A percentile compares a stretch with the other conserved stretches of the same genome.
phyloP scores from a whole-genome alignment of 495 filamentous ascomycete species.

The Hypoxylon subgilvum region DNA sequence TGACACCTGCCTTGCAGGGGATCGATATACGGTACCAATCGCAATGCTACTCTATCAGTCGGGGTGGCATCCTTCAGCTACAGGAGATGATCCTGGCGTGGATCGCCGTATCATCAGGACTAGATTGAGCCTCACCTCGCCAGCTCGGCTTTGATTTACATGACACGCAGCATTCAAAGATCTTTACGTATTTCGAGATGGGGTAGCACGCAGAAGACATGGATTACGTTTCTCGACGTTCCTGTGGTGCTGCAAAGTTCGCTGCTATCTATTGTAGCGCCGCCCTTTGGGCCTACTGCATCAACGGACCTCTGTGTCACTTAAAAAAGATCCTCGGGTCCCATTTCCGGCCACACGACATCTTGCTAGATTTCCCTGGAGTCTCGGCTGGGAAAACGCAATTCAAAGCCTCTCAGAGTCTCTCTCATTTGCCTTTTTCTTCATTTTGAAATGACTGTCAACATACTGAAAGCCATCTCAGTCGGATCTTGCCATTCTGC shows the following conservation, averaged over 20 bases:
- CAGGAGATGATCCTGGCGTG: conserved; percentile 2
- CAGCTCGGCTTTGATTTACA: background rate
- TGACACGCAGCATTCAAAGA: background rate
- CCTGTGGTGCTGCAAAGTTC: background rate
- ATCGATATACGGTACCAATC: too few species aligned
- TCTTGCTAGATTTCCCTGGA: background rate
- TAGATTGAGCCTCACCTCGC: conserved; percentile 15
- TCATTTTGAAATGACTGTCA: too few species aligned
- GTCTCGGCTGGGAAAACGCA: background rate
- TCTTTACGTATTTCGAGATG: background rate
- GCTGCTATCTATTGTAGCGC: background rate
- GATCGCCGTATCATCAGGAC: conserved; percentile 11
- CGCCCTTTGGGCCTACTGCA: background rate
- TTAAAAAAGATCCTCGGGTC: conserved; percentile 2
- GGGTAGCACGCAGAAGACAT: background rate
- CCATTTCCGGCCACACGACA: background rate
- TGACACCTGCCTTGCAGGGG: background rate
- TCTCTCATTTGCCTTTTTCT: too few species aligned
- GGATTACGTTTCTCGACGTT: background rate
- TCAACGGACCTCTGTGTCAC: conserved; percentile 1
- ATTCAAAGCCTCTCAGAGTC: too few species aligned
- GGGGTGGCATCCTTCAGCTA: conserved; percentile 1
- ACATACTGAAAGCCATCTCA: too few species aligned
- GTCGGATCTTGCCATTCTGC: too few species aligned
- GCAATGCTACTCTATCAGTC: conserved; percentile 2